phyloP scores from a whole-genome alignment of 169 alveolate species.

The Plasmodium yoelii region DNA sequence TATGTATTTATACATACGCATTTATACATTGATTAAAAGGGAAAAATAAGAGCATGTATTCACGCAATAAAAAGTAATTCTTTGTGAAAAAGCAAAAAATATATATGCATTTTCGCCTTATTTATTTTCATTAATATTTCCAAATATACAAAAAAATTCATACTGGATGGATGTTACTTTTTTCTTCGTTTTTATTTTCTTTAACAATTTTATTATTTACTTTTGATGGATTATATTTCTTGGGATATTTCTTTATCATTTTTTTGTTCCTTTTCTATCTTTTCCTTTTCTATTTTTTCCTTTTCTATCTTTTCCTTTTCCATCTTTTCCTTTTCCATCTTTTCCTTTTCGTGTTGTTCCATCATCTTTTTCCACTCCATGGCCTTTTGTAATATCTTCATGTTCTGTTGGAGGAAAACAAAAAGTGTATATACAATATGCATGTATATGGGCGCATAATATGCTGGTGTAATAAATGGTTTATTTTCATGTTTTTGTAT shows the following conservation, averaged over 20 bases:
- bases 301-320: conserved; percentile 17
- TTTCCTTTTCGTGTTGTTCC: conserved; percentile 30
- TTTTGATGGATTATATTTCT: too few relatives aligned
- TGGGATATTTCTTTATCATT: not conserved
- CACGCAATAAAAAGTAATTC: too few relatives aligned
- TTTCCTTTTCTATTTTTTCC: conserved; percentile 1
- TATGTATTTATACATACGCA: too few relatives aligned
- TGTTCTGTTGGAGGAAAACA: conserved; percentile 29
- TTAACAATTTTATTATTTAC: not conserved
- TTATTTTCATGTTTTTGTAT: conserved; percentile 61
- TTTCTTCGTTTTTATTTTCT: conserved; percentile 2
- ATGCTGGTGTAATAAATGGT: not conserved
- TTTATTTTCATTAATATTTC: not conserved
- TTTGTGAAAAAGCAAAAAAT: too few relatives aligned
- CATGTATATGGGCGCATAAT: not conserved
- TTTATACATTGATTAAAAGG: too few relatives aligned
- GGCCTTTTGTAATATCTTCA: conserved; percentile 65
- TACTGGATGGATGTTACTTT: not conserved
- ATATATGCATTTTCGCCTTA: not conserved
- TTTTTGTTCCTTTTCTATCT: conserved; percentile 11
- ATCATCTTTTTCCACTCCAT: conserved; percentile 64
- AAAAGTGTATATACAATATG: not conserved
- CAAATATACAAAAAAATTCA: not conserved
- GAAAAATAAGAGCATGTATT: too few relatives aligned
- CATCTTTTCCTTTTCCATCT: too few relatives aligned